Evolutionary conservation across 2,329 filamentous ascomycete genomes (phyloP).

Genomic region (Stagonosporopsis cucurbitacearum): DNA sequence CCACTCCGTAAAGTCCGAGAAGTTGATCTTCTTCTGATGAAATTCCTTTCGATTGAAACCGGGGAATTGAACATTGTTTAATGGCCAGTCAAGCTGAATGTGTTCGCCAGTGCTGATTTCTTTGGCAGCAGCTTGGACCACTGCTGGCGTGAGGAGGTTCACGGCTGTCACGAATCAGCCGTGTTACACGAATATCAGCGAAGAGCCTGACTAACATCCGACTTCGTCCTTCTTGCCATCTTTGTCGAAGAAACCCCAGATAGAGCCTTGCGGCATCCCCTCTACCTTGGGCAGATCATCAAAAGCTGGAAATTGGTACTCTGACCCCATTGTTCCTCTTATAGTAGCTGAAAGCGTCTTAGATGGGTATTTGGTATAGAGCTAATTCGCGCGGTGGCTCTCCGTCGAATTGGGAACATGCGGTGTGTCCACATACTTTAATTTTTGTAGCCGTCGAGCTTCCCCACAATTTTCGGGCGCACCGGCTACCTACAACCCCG

Average conservation of each 20-base stretch:
- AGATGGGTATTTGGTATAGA: conserved; percentile 16
- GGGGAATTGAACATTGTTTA: conserved; percentile 63
- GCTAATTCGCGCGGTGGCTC: not conserved
- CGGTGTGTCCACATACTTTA: not conserved
- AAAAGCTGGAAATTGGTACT: conserved; percentile 40
- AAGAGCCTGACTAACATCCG: conserved; percentile 52
- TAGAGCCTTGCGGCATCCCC: conserved; percentile 42
- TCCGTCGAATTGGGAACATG: not conserved
- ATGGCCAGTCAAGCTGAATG: conserved; percentile 62
- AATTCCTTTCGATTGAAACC: conserved; percentile 61
- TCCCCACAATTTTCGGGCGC: conserved; percentile 1
- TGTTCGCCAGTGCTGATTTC: conserved; percentile 61
- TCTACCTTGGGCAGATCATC: conserved; percentile 42
- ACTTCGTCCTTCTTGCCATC: conserved; percentile 57
- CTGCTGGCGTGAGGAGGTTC: conserved; percentile 58
- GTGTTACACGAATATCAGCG: not conserved
- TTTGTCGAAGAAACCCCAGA: conserved; percentile 46
- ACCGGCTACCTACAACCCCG: conserved; percentile 13
- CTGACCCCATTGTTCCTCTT: conserved; percentile 12
- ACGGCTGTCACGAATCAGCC: conserved; percentile 26
- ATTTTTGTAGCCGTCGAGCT: conserved; percentile 6
- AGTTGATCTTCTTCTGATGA: conserved; percentile 58
- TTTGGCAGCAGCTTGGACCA: conserved; percentile 57
- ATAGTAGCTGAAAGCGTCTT: conserved; percentile 25
- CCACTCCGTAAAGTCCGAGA: conserved; percentile 42